Evolutionary conservation across 306 rosid genomes (phyloP), one percentile per base, ranked within the genome.

Genomic region (Castanea sativa): DNA sequence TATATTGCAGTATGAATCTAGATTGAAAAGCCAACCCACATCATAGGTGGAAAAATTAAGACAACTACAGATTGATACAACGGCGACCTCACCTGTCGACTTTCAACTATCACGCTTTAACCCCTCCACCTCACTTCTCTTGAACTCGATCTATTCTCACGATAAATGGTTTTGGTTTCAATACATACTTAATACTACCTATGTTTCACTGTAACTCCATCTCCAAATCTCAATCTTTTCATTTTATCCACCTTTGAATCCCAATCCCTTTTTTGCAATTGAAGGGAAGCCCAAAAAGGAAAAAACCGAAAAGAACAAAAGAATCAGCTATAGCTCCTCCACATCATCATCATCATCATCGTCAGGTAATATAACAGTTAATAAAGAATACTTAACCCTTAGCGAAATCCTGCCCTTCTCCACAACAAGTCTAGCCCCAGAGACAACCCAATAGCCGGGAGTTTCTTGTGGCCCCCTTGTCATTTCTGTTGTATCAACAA

Each of bases 361-460:
- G n/a, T n/a, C 97, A 4, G 92, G 90, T 82, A 86, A 74, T 23
- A 90, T 63, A 71, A 89, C 81, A 59, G 99, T 94, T 83, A 94
- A 81, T 68, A 94, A 83, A 61, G 99, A 92, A 87, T 91, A 91
- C 85, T 85, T 92, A 71, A 92, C 99, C 55, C 92, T 85, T 7
- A 94, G 88, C 55, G 97, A 92, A 75, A 94, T 91, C 83, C 76
- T 90, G 15, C 97, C 97, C 90, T 92, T 94, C 77, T 94, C 99
- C 18, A 94, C 97, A 13, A 86, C 25, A 19, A 92, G 97, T 76
- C 91, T 94, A 74, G 99, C 99, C 61, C 99, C 99, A 10, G 99
- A 90, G 63, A 92, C 94, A 80, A 94, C 95, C 99, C 99, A 94
- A 83, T 94, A 94, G 55, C 99, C 99, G 21, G 99, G 99, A 85